phyloP scores from a whole-genome alignment of 73 alveolate species.

The Breviolum minutum region DNA sequence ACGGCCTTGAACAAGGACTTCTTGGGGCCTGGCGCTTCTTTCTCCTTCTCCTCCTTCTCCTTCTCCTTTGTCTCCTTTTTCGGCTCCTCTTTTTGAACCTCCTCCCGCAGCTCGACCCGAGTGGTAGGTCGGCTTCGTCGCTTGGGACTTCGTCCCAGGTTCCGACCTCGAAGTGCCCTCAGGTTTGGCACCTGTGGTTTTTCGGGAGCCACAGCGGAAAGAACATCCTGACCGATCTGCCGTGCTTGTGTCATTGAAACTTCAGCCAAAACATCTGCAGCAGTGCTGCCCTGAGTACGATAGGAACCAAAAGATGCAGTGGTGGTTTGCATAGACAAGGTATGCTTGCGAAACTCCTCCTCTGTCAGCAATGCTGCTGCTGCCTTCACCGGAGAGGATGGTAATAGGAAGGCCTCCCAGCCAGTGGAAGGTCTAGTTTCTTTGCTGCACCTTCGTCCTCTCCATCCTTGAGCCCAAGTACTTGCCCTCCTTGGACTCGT shows the following conservation, averaged over 20 bases:
- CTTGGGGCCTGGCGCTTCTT: background rate
- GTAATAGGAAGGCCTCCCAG: conserved; percentile 86
- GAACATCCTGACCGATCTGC: conserved; percentile 70
- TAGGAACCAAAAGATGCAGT: background rate
- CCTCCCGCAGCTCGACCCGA: background rate
- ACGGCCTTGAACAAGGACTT: conserved; percentile 52
- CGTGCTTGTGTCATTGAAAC: conserved; percentile 70
- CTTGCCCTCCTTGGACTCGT: conserved; percentile 9
- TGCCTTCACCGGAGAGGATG: conserved; percentile 62
- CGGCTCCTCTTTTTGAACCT: background rate
- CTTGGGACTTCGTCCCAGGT: background rate
- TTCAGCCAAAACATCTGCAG: conserved; percentile 39
- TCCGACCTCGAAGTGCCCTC: background rate
- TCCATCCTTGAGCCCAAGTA: conserved; percentile 13
- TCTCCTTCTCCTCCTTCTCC: background rate
- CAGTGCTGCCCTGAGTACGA: conserved; percentile 19
- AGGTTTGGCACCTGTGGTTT: background rate
- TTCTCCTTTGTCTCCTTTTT: background rate
- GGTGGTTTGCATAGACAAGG: conserved; percentile 85
- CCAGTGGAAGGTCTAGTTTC: conserved; percentile 44
- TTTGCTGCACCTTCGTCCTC: background rate
- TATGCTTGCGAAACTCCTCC: conserved; percentile 89
- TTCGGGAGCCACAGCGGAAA: background rate
- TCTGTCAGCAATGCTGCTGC: conserved; percentile 83
- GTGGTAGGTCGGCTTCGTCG: background rate